Percentiles rank a stretch among this genome's conserved stretches.
These are phyloP conservation scores for Tulasnella sp. DNA, from an alignment of 768 basidiomycete species.

Conservation along the genomic window DNA sequence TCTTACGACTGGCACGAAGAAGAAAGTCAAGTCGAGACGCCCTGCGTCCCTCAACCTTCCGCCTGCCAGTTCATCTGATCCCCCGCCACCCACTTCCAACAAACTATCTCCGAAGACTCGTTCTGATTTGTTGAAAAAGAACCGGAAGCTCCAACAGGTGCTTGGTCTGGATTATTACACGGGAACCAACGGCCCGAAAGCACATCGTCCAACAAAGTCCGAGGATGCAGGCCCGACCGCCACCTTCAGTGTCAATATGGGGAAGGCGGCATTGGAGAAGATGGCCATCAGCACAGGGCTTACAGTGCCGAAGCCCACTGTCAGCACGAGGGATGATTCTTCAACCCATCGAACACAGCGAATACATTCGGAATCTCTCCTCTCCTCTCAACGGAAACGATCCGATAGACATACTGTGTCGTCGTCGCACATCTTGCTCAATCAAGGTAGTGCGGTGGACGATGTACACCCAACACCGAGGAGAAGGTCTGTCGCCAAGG, in stretches of 20 bases:
- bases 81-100: conserved; percentile 51
- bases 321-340: not conserved
- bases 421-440: not conserved
- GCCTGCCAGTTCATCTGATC: not conserved
- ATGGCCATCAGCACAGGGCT: not conserved
- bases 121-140: conserved; percentile 56
- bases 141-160: conserved; percentile 69
- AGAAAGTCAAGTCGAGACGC: not conserved
- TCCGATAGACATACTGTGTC: not conserved
- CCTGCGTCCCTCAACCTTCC: conserved; percentile 2
- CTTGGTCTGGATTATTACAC: conserved; percentile 36
- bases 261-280: not conserved
- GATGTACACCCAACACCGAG: not conserved
- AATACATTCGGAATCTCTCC: not conserved
- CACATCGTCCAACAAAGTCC: not conserved
- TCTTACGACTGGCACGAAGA: not conserved
- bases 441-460: not conserved
- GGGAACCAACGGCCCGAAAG: not conserved
- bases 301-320: not conserved
- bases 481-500: not conserved
- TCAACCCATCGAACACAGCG: too few species aligned
- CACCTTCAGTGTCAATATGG: not conserved
- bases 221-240: not conserved
- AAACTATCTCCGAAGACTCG: conserved; percentile 51
- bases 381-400: not conserved